Base-by-base conservation (phyloP, 148 eudicot genomes). In the Limonium bicolor region DNA sequence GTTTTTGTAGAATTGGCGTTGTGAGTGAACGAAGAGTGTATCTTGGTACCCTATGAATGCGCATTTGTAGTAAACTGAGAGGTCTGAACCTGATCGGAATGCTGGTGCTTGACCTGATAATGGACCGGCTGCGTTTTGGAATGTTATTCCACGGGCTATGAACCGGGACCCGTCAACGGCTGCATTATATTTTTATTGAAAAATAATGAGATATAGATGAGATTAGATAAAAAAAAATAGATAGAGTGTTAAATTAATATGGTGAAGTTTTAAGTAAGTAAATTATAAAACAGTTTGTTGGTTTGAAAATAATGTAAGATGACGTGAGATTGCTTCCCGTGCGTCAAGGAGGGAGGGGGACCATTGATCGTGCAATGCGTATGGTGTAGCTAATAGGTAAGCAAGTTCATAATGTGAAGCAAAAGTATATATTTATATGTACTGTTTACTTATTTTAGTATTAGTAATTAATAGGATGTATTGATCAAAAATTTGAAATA, bases 31-130 rank as follows among this genome's bases (percentile, higher is more conserved):
- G 33, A 41, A 69, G 29, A 68, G 60, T 1, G 75, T 73, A 60
- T 65, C 80, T 51, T 73, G 75, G 64, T 73, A 69, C 1, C 75
- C 80, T 20, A 58, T 57, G 41, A 69, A 50, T 15, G 62, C 22
- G 2, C 72, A 65, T 0, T 53, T 53, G 66, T 69, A 69, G 47
- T 69, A 73, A 13, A 65, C 67, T 0, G 72, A 65, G 19, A 28
- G 65, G 32, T 69, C 80, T 0, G 71, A 59, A 24, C 53, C 24
- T 2, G 60, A 57, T 17, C 61, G 54, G 20, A 69, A 60, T 1
- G 74, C 80, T 1, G 65, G 71, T 2, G 75, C 80, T 35, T 64
- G 70, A 29, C 56, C 44, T 20, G 51, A 56, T 8, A 24, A 17
- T 3, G 75, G 62, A 0, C 80, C 80, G 11, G 64, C 80, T 0